phyloP scores from a whole-genome alignment of 2,329 filamentous ascomycete genomes.

The Plectosphaerella sp. region DNA sequence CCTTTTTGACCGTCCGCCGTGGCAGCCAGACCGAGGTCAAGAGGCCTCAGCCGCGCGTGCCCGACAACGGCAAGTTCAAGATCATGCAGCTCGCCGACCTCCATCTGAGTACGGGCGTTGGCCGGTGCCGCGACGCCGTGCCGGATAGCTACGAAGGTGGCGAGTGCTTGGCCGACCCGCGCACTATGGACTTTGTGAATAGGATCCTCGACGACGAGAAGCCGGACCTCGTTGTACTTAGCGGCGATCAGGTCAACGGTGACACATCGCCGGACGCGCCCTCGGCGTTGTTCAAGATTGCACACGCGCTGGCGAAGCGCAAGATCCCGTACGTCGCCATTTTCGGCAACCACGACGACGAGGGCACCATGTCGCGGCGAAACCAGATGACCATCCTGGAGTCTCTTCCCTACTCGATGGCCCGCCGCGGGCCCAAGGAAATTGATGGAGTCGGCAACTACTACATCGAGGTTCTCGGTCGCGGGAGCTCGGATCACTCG shows the following conservation, averaged over 20 bases:
- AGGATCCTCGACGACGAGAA: conserved; percentile 86
- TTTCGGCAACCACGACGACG: conserved; percentile 97
- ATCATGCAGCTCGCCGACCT: conserved; percentile 96
- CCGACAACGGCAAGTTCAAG: conserved; percentile 91
- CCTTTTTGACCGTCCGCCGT: conserved; percentile 73
- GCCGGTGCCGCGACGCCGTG: conserved; percentile 79
- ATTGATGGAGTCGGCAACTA: conserved; percentile 95
- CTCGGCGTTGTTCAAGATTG: conserved; percentile 90
- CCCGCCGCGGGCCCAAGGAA: conserved; percentile 74
- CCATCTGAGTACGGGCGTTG: conserved; percentile 86
- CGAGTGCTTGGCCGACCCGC: conserved; percentile 84
- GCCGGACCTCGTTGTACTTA: conserved; percentile 86
- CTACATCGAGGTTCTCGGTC: conserved; percentile 81
- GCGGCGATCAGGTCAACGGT: conserved; percentile 93
- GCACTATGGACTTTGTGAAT: conserved; percentile 85
- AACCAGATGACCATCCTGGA: conserved; percentile 84
- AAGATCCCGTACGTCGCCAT: conserved; percentile 91
- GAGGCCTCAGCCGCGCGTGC: conserved; percentile 72
- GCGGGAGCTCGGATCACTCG: conserved; percentile 74
- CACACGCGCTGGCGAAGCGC: conserved; percentile 75
- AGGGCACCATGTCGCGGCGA: conserved; percentile 71
- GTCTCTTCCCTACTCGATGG: conserved; percentile 82
- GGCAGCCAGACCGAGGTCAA: conserved; percentile 60
- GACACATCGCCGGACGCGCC: conserved; percentile 89
- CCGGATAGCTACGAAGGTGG: conserved; percentile 68